Evolutionary conservation across 352 stramenopile species (phyloP), one percentile per base, ranked within the genome.

Genomic region (Phytophthora syringae): DNA sequence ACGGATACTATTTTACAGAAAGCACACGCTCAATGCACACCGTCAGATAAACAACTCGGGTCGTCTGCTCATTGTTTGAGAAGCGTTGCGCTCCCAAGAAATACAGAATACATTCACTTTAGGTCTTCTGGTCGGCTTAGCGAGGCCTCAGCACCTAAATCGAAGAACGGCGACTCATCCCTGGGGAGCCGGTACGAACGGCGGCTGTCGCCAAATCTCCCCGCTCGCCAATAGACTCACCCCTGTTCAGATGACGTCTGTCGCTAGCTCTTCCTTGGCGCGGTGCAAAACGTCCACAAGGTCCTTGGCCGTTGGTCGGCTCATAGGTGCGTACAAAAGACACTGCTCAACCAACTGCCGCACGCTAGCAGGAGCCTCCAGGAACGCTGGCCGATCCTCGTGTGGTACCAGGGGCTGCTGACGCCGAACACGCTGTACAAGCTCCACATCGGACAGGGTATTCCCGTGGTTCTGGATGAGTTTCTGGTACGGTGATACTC

Each of bases 371-470:
- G 81, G 79, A 4, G 75, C 68, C 32, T 58, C 64, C 48, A 84
- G 55, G 56, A 72, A 87, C 34, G 78, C 79, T 7, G 36, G 59
- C 21, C 73, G 67, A 30, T 80, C 69, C 45, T 89, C 81, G 48
- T 89, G 79, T 36, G 79, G 76, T 49, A 50, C 30, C 21, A 88
- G 37, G 55, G 44, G 30, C 5, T 85, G 70, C 20, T 81, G 68
- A 27, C 55, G 64, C 32, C 64, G 64, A 36, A 81, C 51, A 48
- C 76, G 76, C 48, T 71, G 48, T 10, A 73, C 66, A 34, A 89
- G 67, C 69, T 82, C 71, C 15, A 88, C 39, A 51, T 89, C 81
- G 30, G 81, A 68, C 43, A 84, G 64, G 9, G 79, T 88, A 60
- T 87, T 88, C 32, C 81, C 81, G 11, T 72, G 24, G 47, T 74